Conservation (phyloP, 345 rosid species). For the Microcos paniculata region DNA sequence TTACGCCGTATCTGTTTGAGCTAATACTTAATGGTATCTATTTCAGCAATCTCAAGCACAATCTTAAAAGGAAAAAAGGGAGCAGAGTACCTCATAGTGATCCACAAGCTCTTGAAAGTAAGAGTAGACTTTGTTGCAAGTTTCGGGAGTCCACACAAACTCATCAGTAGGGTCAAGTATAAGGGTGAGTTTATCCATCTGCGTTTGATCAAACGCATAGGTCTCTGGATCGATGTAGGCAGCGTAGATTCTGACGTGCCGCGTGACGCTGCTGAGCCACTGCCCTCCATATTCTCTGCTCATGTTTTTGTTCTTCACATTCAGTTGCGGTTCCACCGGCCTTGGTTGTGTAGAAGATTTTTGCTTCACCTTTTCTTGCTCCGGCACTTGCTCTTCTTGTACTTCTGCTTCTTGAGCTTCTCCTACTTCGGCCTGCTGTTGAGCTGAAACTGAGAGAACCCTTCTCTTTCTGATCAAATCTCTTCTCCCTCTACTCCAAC, state of each 20-base stretch:
- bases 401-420: slow-evolving; percentile 27
- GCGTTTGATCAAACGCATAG: slow-evolving; percentile 67
- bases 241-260: slow-evolving; percentile 75
- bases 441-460: slow-evolving; percentile 34
- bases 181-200: slow-evolving; percentile 84
- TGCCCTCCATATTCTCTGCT: slow-evolving; percentile 66
- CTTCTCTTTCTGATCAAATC: slow-evolving; percentile 12
- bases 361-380: slow-evolving; percentile 31
- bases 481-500: slow-evolving; percentile 25
- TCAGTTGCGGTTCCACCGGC: slow-evolving; percentile 77
- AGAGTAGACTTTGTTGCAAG: slow-evolving; percentile 60
- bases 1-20: too few species aligned
- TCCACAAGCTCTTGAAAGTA: slow-evolving; percentile 95
- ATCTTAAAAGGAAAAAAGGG: too few species aligned
- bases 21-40: too few species aligned
- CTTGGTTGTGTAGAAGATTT: slow-evolving; percentile 44
- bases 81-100: slow-evolving; percentile 72
- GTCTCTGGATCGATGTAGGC: slow-evolving; percentile 82
- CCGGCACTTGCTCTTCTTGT: slow-evolving; percentile 21
- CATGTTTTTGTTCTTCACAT: slow-evolving; percentile 79
- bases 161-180: slow-evolving; percentile 85
- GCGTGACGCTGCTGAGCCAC: slow-evolving; percentile 72
- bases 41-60: too few species aligned
- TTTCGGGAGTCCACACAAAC: slow-evolving; percentile 79
- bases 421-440: slow-evolving; percentile 43